Percentiles rank a stretch among this genome's conserved stretches.
Evolutionary conservation across 192 early-diverging fungal species (phyloP).

Genomic region (Cetraspora pellucida): DNA sequence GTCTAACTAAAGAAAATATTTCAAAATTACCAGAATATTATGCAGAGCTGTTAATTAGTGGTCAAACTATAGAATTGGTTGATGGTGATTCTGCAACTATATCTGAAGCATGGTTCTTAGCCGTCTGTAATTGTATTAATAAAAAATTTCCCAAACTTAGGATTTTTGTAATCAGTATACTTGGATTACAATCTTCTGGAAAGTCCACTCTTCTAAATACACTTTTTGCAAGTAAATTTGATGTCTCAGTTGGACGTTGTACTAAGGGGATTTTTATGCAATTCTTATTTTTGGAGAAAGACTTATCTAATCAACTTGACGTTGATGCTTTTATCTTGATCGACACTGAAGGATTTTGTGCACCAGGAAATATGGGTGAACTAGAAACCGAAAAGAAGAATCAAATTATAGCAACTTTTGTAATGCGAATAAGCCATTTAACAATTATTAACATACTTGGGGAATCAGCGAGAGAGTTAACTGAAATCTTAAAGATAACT

Average conservation of each 20-base stretch:
- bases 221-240: slow-evolving; percentile 33
- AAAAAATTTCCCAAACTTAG: slow-evolving; percentile 17
- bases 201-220: slow-evolving; percentile 33
- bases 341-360: slow-evolving; percentile 16
- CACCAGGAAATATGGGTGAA: slow-evolving; percentile 5
- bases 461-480: slow-evolving; percentile 1
- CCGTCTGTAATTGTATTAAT: slow-evolving; percentile 3
- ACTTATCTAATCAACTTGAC: slow-evolving; percentile 19
- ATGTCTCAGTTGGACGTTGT: slow-evolving; percentile 29
- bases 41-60: slow-evolving; percentile 24
- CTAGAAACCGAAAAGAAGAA: slow-evolving; percentile 13
- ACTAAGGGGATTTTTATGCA: slow-evolving; percentile 33
- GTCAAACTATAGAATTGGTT: slow-evolving; percentile 29
- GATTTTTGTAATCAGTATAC: slow-evolving; percentile 30
- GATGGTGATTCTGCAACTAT: slow-evolving; percentile 26
- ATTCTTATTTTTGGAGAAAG: slow-evolving; percentile 29
- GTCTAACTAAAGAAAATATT: background rate
- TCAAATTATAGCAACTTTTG: slow-evolving; percentile 1
- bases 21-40: slow-evolving; percentile 15
- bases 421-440: slow-evolving; percentile 11
- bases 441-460: slow-evolving; percentile 12
- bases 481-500: background rate
- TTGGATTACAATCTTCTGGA: slow-evolving; percentile 35
- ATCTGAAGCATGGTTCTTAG: slow-evolving; percentile 20
- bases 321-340: slow-evolving; percentile 27